These are phyloP conservation scores for Gentiana macrophylla DNA, from an alignment of 257 asterid species.

Conservation along the genomic window DNA sequence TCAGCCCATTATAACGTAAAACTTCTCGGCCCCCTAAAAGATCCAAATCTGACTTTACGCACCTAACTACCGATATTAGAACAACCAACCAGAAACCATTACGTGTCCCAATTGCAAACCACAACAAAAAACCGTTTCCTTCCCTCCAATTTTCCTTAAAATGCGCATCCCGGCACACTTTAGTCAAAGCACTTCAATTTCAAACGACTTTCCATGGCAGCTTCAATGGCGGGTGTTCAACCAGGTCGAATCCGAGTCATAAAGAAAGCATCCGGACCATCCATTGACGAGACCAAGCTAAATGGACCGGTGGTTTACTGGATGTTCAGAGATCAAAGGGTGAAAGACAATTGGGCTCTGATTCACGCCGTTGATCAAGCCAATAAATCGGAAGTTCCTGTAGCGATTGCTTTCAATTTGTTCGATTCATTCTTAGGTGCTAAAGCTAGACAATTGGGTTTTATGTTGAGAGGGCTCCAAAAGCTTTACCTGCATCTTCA, in stretches of 20 bases:
- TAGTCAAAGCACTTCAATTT: constrained; percentile 2
- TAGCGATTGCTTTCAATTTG: constrained; percentile 79
- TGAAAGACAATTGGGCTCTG: constrained; percentile 92
- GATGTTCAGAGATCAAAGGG: constrained; percentile 98
- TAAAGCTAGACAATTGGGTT: constrained; percentile 88
- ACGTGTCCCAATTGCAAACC: constrained; percentile 65
- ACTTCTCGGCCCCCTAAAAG: not conserved
- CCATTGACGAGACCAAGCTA: constrained; percentile 10
- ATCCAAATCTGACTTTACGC: not conserved
- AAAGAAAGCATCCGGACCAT: constrained; percentile 27
- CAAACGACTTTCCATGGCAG: constrained; percentile 23
- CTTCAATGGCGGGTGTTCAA: constrained; percentile 41
- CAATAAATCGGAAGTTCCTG: constrained; percentile 49
- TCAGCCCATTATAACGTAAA: no score
- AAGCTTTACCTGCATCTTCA: constrained; percentile 40
- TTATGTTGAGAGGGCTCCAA: constrained; percentile 86
- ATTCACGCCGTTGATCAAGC: constrained; percentile 94
- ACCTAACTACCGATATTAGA: no score
- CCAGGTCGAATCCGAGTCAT: constrained; percentile 66
- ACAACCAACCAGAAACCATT: constrained; percentile 12
- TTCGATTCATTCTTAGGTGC: constrained; percentile 84
- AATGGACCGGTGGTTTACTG: constrained; percentile 91
- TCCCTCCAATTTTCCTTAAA: constrained; percentile 54
- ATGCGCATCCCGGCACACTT: constrained; percentile 14
- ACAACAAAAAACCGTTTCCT: constrained; percentile 40